Evolutionary conservation across 768 basidiomycete genomes (phyloP), one percentile per base, ranked within the genome.

Genomic region (Podaxis rugospora): DNA sequence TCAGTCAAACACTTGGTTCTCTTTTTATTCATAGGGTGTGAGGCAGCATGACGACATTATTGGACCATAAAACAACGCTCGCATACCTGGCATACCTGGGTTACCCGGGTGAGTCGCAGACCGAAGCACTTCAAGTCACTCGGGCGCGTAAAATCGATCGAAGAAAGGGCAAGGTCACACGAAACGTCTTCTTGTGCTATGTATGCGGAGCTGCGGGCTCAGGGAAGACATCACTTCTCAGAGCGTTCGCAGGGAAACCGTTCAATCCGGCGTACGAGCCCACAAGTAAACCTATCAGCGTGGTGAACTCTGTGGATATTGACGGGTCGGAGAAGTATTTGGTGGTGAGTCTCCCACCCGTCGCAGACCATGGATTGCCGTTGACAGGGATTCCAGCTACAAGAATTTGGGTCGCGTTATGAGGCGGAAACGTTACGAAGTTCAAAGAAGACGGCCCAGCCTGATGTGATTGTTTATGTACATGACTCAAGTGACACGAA

Each of bases 401-500:
- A 98, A 80, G 96, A 99, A 69, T 98, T 98, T 70, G 96, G 96
- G 14, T 95, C 93, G 42, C 90, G 89, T 71, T 97, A 96, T 67
- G 96, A 99, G 74, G 82, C 91, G 0, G 96, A 98, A 72, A 88
- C 85, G 9, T 76, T 98, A 59, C 84, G 95, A 63, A 93, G 89
- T 72, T 80, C 87, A 40, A 96, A 93, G 78, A 97, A 95, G 76
- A 87, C 88, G 35, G 95, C 97, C 71, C 75, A 92, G 49, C 93
- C 92, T 18, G 96, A 99, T 74, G 92, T 98, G 44, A 91, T 98
- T 63, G 83, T 95, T 64, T 98, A 96, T 70, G 94, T 98, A 35
- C 88, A 98, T 68, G 96, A 99, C 74, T 98, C 95, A 51, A 95
- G 93, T 70, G 96, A 99, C 71, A 98, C 96, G 42, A 98, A 99